These are phyloP conservation scores for Coemansia sp. DNA, from an alignment of 192 early-diverging fungal species.

Conservation along the genomic window DNA sequence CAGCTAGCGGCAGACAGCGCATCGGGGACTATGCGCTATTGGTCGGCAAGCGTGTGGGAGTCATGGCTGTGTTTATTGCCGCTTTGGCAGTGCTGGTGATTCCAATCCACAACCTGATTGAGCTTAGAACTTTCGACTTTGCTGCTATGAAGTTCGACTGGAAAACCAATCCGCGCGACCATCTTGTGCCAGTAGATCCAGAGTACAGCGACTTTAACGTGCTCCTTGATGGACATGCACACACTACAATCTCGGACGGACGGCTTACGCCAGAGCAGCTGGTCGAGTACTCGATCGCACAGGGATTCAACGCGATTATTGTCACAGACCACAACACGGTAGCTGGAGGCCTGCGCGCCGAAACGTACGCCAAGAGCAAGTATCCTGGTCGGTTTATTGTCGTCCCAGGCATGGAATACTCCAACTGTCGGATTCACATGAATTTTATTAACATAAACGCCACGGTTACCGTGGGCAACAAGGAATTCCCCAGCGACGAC, in stretches of 20 bases:
- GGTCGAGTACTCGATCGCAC: slow-evolving; percentile 67
- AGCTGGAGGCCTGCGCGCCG: slow-evolving; percentile 62
- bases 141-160: slow-evolving; percentile 27
- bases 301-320: slow-evolving; percentile 69
- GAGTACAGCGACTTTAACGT: slow-evolving; percentile 54
- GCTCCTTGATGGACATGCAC: slow-evolving; percentile 66
- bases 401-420: slow-evolving; percentile 72
- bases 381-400: slow-evolving; percentile 60
- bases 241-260: slow-evolving; percentile 66
- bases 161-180: slow-evolving; percentile 23
- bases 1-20: not conserved
- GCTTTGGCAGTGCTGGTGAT: slow-evolving; percentile 21
- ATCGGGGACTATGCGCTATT: not conserved
- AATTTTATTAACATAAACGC: slow-evolving; percentile 67
- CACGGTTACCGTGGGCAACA: slow-evolving; percentile 51
- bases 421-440: slow-evolving; percentile 72
- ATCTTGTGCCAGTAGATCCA: slow-evolving; percentile 32
- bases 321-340: slow-evolving; percentile 75
- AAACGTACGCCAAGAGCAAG: slow-evolving; percentile 57
- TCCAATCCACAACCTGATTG: slow-evolving; percentile 16
- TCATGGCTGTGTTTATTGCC: slow-evolving; percentile 9
- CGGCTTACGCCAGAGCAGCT: slow-evolving; percentile 60
- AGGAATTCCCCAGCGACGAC: slow-evolving; percentile 63
- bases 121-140: slow-evolving; percentile 21
- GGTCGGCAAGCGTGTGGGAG: slow-evolving; percentile 15